Conservation (phyloP, 139 green algal species). For the Tetraselmis striata region DNA sequence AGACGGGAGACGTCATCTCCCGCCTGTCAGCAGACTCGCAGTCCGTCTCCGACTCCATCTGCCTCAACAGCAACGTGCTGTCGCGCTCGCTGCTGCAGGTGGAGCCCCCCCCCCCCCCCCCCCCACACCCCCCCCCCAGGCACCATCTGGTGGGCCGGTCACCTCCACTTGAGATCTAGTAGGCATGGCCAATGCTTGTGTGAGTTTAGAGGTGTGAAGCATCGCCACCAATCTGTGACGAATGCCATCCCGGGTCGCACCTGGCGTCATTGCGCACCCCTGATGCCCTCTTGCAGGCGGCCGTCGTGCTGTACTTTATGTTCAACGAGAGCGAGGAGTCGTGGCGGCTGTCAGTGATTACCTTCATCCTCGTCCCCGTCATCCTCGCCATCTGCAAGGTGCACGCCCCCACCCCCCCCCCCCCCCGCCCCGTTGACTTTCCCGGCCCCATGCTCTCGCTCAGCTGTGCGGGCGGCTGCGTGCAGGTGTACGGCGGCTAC, state of each 20-base stretch:
- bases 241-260: no score
- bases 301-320: conserved; percentile 79
- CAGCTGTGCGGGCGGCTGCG: no score
- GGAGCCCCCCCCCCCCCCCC: not conserved
- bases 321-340: conserved; percentile 38
- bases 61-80: conserved; percentile 75
- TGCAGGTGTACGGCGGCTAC: conserved; percentile 69
- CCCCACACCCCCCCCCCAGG: conserved; percentile 7
- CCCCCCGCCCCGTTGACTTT: no score
- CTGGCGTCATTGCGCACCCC: no score
- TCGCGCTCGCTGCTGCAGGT: conserved; percentile 31
- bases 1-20: conserved; percentile 43
- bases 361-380: conserved; percentile 71
- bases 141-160: no score
- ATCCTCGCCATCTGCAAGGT: conserved; percentile 66
- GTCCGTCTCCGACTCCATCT: conserved; percentile 62
- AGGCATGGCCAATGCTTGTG: no score
- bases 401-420: not conserved
- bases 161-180: no score
- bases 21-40: conserved; percentile 70
- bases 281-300: no score
- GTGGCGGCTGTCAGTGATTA: conserved; percentile 75
- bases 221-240: no score
- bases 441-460: no score
- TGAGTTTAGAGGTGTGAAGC: no score